These are phyloP conservation scores for Ustilago bromivora DNA, from an alignment of 1,284 basidiomycete species.

Conservation along the genomic window DNA sequence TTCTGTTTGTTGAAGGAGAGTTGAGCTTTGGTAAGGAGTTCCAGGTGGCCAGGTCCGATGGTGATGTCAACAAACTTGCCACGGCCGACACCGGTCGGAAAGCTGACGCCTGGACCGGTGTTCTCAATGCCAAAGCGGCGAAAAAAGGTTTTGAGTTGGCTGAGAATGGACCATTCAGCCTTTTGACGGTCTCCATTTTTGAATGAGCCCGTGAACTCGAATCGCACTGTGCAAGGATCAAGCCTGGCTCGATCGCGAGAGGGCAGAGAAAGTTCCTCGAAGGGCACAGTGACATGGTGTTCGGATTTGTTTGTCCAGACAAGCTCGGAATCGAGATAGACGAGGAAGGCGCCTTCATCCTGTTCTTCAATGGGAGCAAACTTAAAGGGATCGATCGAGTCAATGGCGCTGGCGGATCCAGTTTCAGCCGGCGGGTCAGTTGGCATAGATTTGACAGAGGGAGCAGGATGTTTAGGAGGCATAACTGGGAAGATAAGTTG, in stretches of 20 bases:
- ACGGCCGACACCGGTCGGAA: slow-evolving; percentile 8
- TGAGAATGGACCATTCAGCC: slow-evolving; percentile 7
- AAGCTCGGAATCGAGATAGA: neutral
- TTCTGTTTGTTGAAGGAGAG: neutral
- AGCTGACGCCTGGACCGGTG: neutral
- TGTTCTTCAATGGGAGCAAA: too few relatives aligned
- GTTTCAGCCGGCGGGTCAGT: too few relatives aligned
- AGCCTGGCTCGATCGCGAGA: slow-evolving; percentile 1
- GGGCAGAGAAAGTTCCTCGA: slow-evolving; percentile 6
- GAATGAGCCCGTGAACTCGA: neutral
- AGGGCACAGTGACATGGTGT: slow-evolving; percentile 4
- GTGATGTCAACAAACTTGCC: slow-evolving; percentile 15
- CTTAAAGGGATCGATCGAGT: too few relatives aligned
- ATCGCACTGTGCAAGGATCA: slow-evolving; percentile 1
- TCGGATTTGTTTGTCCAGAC: slow-evolving; percentile 4
- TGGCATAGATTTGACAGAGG: too few relatives aligned
- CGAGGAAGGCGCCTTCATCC: neutral
- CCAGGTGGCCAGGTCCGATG: neutral
- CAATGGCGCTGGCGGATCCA: too few relatives aligned
- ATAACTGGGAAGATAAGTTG: too few relatives aligned
- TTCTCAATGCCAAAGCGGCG: neutral
- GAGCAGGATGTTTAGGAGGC: too few relatives aligned
- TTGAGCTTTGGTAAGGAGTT: neutral
- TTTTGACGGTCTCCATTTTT: neutral
- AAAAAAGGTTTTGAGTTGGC: slow-evolving; percentile 3